These are phyloP conservation scores for Coniochaeta sp. DNA, from an alignment of 2,329 filamentous ascomycete genomes.

Conservation along the genomic window DNA sequence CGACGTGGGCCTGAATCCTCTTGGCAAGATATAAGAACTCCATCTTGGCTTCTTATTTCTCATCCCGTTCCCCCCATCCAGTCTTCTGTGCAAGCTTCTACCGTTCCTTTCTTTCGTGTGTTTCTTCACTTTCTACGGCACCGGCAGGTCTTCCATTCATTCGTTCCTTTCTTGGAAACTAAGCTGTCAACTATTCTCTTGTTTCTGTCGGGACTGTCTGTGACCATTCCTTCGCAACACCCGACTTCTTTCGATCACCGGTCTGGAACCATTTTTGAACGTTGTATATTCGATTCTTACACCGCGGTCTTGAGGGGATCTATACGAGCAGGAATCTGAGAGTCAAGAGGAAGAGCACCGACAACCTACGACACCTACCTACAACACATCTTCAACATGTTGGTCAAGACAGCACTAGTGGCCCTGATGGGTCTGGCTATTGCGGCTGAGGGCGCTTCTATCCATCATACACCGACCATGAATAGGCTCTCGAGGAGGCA, in stretches of 20 bases:
- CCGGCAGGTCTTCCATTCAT: conserved; percentile 27
- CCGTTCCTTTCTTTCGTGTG: conserved; percentile 27
- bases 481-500: conserved; percentile 32
- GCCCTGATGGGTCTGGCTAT: conserved; percentile 40
- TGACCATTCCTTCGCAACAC: conserved; percentile 35
- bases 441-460: conserved; percentile 34
- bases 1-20: neutral
- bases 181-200: conserved; percentile 18
- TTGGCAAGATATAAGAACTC: conserved; percentile 7
- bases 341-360: neutral
- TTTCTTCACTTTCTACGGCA: conserved; percentile 10
- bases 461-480: conserved; percentile 25
- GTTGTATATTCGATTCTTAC: conserved; percentile 12
- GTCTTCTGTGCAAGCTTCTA: conserved; percentile 13
- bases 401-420: conserved; percentile 40
- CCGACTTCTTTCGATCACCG: conserved; percentile 22
- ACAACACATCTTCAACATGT: conserved; percentile 29
- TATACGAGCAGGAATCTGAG: neutral
- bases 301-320: conserved; percentile 15
- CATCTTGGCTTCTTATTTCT: neutral
- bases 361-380: neutral
- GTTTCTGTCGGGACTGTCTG: conserved; percentile 30
- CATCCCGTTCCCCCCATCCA: conserved; percentile 1
- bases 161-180: conserved; percentile 30
- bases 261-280: conserved; percentile 40